Evolutionary conservation across 2,329 filamentous ascomycete genomes (phyloP).

Genomic region (Hypoxylon sp.): DNA sequence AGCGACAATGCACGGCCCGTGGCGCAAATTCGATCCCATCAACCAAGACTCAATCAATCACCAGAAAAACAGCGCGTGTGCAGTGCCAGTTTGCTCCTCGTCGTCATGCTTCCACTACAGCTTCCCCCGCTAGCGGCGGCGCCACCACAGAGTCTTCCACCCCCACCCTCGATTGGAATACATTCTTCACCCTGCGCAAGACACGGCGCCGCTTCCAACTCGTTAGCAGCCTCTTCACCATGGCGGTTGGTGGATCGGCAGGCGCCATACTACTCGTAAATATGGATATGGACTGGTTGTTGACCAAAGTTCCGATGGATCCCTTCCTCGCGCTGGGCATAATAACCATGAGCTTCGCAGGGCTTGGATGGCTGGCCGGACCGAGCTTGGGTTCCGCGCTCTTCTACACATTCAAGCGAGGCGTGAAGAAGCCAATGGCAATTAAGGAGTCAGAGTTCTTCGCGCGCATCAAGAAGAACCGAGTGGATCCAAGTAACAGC

Average conservation of each 20-base stretch:
- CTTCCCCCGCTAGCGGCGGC: slow-evolving; percentile 41
- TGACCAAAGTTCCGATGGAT: slow-evolving; percentile 84
- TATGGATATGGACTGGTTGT: slow-evolving; percentile 78
- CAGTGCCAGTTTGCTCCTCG: slow-evolving; percentile 48
- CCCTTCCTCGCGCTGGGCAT: slow-evolving; percentile 88
- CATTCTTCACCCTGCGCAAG: slow-evolving; percentile 91
- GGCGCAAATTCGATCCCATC: slow-evolving; percentile 42
- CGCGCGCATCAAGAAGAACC: slow-evolving; percentile 88
- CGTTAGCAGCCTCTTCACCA: slow-evolving; percentile 78
- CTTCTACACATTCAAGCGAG: slow-evolving; percentile 83
- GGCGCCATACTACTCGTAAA: slow-evolving; percentile 78
- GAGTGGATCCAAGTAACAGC: slow-evolving; percentile 90
- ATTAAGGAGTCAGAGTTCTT: slow-evolving; percentile 96
- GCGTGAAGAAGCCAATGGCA: slow-evolving; percentile 79
- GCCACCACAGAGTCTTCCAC: slow-evolving; percentile 50
- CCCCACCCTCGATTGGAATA: slow-evolving; percentile 83
- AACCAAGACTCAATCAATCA: slow-evolving; percentile 36
- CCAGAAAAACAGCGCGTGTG: slow-evolving; percentile 35
- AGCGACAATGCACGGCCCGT: slow-evolving; percentile 45
- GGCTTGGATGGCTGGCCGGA: slow-evolving; percentile 89
- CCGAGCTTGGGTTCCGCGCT: slow-evolving; percentile 84
- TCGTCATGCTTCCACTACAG: slow-evolving; percentile 51
- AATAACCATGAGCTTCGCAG: slow-evolving; percentile 81
- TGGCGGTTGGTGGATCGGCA: slow-evolving; percentile 71
- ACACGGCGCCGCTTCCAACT: slow-evolving; percentile 88